phyloP scores from a whole-genome alignment of 2,329 filamentous ascomycete species.

The Cladosporium sp. region DNA sequence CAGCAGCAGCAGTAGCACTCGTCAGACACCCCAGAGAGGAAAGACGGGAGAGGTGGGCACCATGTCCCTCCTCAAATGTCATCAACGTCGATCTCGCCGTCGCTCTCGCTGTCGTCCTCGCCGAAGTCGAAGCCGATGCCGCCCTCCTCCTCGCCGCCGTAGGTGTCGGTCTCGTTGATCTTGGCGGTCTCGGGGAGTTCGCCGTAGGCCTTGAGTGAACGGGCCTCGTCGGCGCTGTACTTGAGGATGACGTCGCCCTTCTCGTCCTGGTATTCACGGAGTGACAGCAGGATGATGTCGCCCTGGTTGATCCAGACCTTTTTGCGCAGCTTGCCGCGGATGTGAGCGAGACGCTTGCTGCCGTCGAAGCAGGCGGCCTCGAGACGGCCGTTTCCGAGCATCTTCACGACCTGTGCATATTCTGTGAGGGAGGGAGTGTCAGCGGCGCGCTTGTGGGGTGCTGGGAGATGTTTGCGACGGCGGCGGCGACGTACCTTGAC shows the following conservation, averaged over 20 bases:
- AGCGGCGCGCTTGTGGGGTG: conserved; percentile 22
- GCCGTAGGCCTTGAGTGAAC: conserved; percentile 93
- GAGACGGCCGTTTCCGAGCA: conserved; percentile 92
- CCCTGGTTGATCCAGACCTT: conserved; percentile 99
- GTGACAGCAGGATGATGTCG: conserved; percentile 85
- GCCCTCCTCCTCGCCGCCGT: conserved; percentile 86
- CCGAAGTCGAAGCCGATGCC: conserved; percentile 99
- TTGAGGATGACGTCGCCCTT: conserved; percentile 94
- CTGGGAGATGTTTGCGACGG: conserved; percentile 2
- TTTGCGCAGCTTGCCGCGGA: conserved; percentile 96
- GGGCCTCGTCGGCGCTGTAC: conserved; percentile 93
- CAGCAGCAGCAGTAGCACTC: background rate
- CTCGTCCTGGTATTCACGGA: conserved; percentile 91
- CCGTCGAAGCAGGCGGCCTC: conserved; percentile 96
- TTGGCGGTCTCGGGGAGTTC: conserved; percentile 96
- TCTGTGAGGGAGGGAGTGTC: conserved; percentile 47
- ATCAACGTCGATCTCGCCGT: conserved; percentile 89
- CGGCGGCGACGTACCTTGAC: conserved; percentile 64
- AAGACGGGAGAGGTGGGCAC: background rate
- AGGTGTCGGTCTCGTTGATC: conserved; percentile 99
- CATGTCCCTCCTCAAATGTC: conserved; percentile 66
- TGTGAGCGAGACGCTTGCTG: conserved; percentile 79
- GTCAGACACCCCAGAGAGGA: background rate
- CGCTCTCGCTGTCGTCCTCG: conserved; percentile 70
- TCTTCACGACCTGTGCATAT: conserved; percentile 88